Evolutionary conservation across 2,329 filamentous ascomycete genomes (phyloP).

Genomic region (Drechslerella stenobrocha): DNA sequence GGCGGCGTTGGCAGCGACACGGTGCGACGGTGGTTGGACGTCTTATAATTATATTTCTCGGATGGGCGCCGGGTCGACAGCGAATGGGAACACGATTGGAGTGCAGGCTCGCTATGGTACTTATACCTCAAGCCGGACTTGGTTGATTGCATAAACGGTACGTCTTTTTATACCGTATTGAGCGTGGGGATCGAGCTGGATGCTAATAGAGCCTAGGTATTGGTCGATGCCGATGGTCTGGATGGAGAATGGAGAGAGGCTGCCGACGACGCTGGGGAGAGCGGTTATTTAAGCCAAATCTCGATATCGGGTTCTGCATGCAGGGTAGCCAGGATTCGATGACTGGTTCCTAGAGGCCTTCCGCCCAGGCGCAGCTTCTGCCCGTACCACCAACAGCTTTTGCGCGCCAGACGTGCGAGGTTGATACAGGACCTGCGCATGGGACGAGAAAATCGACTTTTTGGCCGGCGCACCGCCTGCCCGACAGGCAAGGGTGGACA

Average conservation of each 20-base stretch:
- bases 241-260: constrained; percentile 13
- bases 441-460: constrained; percentile 1
- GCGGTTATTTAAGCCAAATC: constrained; percentile 36
- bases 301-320: constrained; percentile 8
- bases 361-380: background rate
- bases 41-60: no score
- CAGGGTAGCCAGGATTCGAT: constrained; percentile 8
- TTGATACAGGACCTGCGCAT: background rate
- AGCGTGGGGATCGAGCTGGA: no score
- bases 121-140: constrained; percentile 10
- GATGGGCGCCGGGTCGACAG: no score
- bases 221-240: background rate
- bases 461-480: constrained; percentile 25
- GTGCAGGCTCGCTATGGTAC: background rate
- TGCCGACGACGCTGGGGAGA: constrained; percentile 22
- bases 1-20: constrained; percentile 12
- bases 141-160: constrained; percentile 31
- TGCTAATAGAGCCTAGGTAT: background rate
- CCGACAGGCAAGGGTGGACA: background rate
- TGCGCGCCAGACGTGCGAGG: background rate
- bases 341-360: constrained; percentile 1
- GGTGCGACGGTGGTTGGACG: constrained; percentile 21
- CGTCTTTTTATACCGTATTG: constrained; percentile 2
- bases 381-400: background rate
- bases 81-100: background rate